These are phyloP conservation scores for Plectosphaerella plurivora DNA, from an alignment of 2,329 filamentous ascomycete species.

Conservation along the genomic window DNA sequence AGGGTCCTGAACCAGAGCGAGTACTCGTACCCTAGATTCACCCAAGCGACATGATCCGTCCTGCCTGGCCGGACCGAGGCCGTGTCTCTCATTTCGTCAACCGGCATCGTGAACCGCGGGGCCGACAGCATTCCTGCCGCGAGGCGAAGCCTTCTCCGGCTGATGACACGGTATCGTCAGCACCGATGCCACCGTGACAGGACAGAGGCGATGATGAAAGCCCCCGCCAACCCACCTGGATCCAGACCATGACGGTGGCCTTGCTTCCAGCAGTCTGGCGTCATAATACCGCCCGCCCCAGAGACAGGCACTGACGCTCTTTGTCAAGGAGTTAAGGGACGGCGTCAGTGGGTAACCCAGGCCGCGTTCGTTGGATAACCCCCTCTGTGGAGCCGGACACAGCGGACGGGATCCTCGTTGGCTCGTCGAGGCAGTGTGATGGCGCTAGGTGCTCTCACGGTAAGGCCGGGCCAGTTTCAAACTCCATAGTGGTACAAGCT, in stretches of 20 bases:
- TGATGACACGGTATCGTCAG: too few relatives aligned
- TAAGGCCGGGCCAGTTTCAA: conserved; percentile 2
- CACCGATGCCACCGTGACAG: too few relatives aligned
- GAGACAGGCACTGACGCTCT: too few relatives aligned
- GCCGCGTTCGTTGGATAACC: background rate
- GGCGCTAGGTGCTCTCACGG: conserved; percentile 3
- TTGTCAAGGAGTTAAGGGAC: too few relatives aligned
- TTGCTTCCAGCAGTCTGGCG: too few relatives aligned
- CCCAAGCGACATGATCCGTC: background rate
- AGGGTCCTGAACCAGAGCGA: background rate
- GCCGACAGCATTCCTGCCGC: background rate
- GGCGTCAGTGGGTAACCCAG: background rate
- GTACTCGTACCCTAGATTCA: background rate
- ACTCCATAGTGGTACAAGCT: background rate
- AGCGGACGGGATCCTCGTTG: background rate
- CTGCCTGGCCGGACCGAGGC: background rate
- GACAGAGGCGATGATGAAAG: too few relatives aligned
- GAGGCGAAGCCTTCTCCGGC: too few relatives aligned
- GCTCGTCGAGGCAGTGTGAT: background rate
- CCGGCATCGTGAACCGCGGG: background rate
- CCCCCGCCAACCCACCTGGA: too few relatives aligned
- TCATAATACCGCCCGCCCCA: too few relatives aligned
- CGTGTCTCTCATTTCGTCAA: background rate
- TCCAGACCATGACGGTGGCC: too few relatives aligned
- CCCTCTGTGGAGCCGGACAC: background rate